A percentile compares a stretch with the other conserved stretches of the same genome.
These are phyloP conservation scores for Penicillium janthinellum DNA, from an alignment of 2,329 filamentous ascomycete species.

Conservation along the genomic window DNA sequence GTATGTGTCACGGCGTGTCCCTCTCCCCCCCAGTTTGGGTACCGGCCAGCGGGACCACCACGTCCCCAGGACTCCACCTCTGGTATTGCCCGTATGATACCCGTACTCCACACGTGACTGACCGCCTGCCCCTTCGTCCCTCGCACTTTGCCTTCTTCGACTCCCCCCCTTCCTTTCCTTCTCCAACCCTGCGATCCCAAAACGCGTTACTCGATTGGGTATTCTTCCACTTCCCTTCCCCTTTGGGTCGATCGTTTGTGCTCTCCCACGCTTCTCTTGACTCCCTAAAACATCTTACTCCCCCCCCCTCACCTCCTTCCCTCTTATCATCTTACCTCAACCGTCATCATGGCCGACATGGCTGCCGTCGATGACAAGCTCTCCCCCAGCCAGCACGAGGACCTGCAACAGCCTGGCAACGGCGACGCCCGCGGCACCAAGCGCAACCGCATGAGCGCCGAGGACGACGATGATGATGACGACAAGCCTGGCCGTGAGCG, in stretches of 20 bases:
- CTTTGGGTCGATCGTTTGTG: slow-evolving; percentile 39
- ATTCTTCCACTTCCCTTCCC: slow-evolving; percentile 45
- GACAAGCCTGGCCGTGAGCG: slow-evolving; percentile 97
- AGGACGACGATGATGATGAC: slow-evolving; percentile 96
- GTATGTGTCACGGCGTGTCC: background rate
- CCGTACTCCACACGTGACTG: slow-evolving; percentile 31
- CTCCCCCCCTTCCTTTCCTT: slow-evolving; percentile 35
- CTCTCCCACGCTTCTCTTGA: slow-evolving; percentile 15
- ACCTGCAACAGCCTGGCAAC: slow-evolving; percentile 56
- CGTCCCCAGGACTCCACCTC: background rate
- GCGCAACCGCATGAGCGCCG: slow-evolving; percentile 77
- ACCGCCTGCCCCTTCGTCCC: slow-evolving; percentile 30
- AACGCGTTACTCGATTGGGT: slow-evolving; percentile 53
- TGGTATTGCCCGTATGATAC: background rate
- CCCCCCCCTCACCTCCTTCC: slow-evolving; percentile 5
- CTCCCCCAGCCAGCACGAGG: slow-evolving; percentile 68
- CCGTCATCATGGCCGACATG: slow-evolving; percentile 70
- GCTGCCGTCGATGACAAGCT: slow-evolving; percentile 75
- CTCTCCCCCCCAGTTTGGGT: fast-evolving
- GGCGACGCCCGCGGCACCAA: slow-evolving; percentile 85
- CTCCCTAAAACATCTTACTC: background rate
- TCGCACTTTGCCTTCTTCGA: slow-evolving; percentile 41
- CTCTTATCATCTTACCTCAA: slow-evolving; percentile 3
- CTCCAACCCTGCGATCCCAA: slow-evolving; percentile 46
- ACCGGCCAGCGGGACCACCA: background rate